phyloP scores from a whole-genome alignment of 495 filamentous ascomycete genomes.

The Xylaria flabelliformis region DNA sequence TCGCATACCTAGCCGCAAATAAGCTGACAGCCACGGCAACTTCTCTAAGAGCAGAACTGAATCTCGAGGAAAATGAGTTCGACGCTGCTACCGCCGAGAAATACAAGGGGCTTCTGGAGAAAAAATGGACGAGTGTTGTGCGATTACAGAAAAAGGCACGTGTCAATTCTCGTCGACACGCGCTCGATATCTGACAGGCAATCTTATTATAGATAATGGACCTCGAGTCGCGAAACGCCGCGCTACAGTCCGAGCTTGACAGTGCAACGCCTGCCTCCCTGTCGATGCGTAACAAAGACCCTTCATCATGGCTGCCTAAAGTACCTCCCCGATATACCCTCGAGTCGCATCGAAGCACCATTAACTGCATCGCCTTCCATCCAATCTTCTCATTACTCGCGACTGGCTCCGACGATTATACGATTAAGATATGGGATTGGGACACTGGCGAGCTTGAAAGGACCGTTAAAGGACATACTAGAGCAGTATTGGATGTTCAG shows the following conservation, averaged over 20 bases:
- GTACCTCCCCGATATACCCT: slow-evolving; percentile 67
- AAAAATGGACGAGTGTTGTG: slow-evolving; percentile 80
- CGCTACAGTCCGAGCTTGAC: slow-evolving; percentile 74
- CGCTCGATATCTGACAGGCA: slow-evolving; percentile 25
- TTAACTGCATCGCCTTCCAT: slow-evolving; percentile 82
- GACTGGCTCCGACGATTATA: slow-evolving; percentile 76
- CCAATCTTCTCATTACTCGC: slow-evolving; percentile 79
- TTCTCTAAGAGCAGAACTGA: slow-evolving; percentile 63
- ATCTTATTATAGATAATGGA: slow-evolving; percentile 71
- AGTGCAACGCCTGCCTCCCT: slow-evolving; percentile 74
- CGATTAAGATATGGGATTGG: slow-evolving; percentile 87
- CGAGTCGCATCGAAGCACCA: slow-evolving; percentile 69
- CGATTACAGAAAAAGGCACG: slow-evolving; percentile 76
- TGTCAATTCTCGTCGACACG: not conserved
- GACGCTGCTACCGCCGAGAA: slow-evolving; percentile 71
- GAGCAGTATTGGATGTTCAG: slow-evolving; percentile 75
- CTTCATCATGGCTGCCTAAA: slow-evolving; percentile 75
- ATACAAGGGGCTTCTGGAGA: slow-evolving; percentile 76
- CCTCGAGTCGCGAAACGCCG: slow-evolving; percentile 66
- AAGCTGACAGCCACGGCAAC: slow-evolving; percentile 61
- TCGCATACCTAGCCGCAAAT: slow-evolving; percentile 70
- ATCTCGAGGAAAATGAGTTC: slow-evolving; percentile 62
- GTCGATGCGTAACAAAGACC: slow-evolving; percentile 71
- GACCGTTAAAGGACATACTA: slow-evolving; percentile 82
- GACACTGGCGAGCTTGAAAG: slow-evolving; percentile 79